A percentile compares a stretch with the other conserved stretches of the same genome.
These are phyloP conservation scores for Sicyos edulis DNA, from an alignment of 306 rosid genomes.

Conservation along the genomic window DNA sequence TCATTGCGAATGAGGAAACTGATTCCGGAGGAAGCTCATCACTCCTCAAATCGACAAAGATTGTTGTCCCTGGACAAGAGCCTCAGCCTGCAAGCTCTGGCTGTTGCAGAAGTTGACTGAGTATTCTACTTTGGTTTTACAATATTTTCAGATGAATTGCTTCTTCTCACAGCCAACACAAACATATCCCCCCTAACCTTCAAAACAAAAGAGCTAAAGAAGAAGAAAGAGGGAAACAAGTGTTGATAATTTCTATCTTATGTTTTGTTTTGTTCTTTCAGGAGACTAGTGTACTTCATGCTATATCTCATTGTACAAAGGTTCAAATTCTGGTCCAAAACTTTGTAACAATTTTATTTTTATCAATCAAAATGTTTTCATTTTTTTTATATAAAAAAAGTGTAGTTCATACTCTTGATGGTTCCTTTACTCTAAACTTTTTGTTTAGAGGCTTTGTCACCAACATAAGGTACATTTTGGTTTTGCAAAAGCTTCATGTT, in stretches of 20 bases:
- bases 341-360: no score
- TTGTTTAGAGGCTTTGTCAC: conserved; percentile 3
- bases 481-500: background rate
- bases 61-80: conserved; percentile 52
- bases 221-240: background rate
- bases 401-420: background rate
- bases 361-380: no score
- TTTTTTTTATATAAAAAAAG: no score
- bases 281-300: background rate
- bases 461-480: background rate
- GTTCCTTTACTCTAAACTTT: background rate
- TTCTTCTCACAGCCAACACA: conserved; percentile 1
- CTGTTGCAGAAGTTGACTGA: conserved; percentile 57
- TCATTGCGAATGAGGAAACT: conserved; percentile 46
- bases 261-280: conserved; percentile 6
- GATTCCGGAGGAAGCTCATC: conserved; percentile 55
- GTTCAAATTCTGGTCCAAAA: no score
- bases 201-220: background rate
- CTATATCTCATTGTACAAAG: no score
- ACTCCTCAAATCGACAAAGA: conserved; percentile 52
- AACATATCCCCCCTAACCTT: background rate
- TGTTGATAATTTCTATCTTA: background rate
- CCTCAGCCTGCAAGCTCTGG: conserved; percentile 37
- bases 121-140: conserved; percentile 5
- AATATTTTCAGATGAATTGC: background rate